phyloP scores from a whole-genome alignment of 78 protist genomes.

The Andalucia godoyi region DNA sequence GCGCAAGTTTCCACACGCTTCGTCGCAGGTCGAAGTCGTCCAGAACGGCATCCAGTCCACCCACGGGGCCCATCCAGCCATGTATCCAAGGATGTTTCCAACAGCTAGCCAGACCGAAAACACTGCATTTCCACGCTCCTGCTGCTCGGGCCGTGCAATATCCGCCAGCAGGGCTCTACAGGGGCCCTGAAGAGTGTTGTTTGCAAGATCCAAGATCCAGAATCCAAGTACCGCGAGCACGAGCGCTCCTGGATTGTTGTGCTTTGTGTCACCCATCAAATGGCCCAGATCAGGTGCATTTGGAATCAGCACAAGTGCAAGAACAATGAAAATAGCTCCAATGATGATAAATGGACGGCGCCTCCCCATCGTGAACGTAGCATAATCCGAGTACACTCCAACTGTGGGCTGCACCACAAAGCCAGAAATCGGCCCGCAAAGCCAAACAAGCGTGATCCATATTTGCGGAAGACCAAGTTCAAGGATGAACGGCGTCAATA shows the following conservation, averaged over 20 bases:
- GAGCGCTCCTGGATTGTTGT: not conserved
- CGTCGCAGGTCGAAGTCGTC: too few species aligned
- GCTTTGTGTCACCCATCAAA: constrained; percentile 18
- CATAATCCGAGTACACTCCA: constrained; percentile 37
- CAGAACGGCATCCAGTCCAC: constrained; percentile 19
- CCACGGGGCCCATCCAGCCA: constrained; percentile 19
- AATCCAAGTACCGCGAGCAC: constrained; percentile 18
- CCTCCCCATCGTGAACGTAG: constrained; percentile 32
- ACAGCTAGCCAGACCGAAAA: constrained; percentile 32
- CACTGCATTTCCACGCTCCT: constrained; percentile 42
- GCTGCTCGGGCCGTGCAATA: constrained; percentile 26
- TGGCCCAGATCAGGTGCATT: constrained; percentile 26
- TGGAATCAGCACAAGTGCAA: constrained; percentile 13
- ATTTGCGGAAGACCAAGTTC: constrained; percentile 23
- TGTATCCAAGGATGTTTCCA: constrained; percentile 41
- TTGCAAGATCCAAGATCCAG: constrained; percentile 41
- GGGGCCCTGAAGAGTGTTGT: constrained; percentile 50
- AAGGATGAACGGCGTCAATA: constrained; percentile 31
- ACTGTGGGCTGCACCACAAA: constrained; percentile 44
- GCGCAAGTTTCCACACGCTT: too few species aligned
- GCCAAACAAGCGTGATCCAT: constrained; percentile 32
- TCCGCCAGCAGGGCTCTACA: constrained; percentile 43
- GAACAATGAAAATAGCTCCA: constrained; percentile 23
- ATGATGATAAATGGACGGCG: constrained; percentile 38
- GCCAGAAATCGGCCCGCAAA: constrained; percentile 49